Conservation (phyloP, 176 grass and related monocot genomes). For the Eragrostis nindensis region DNA sequence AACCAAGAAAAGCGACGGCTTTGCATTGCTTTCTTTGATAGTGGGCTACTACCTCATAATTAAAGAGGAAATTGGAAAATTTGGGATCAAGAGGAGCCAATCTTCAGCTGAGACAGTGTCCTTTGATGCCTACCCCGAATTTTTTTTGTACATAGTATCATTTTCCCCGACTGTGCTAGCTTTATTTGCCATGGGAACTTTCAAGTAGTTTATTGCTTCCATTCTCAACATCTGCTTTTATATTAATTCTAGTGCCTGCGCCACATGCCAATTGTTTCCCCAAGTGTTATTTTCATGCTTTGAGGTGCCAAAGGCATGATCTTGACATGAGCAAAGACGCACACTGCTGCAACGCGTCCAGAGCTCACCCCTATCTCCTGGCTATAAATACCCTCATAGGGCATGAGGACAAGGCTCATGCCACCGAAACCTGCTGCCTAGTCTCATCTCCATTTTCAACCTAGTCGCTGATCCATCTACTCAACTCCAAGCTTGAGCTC, state of each 20-base stretch:
- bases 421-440: background rate
- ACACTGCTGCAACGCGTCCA: background rate
- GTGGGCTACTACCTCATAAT: background rate
- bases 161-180: background rate
- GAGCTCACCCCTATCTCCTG: background rate
- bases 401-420: constrained; percentile 53
- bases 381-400: constrained; percentile 59
- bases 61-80: background rate
- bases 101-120: background rate
- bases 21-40: background rate
- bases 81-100: constrained; percentile 9
- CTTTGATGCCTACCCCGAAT: background rate
- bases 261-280: constrained; percentile 34
- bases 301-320: constrained; percentile 5
- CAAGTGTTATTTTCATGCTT: constrained; percentile 34
- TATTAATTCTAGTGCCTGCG: constrained; percentile 14
- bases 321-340: background rate
- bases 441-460: background rate
- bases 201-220: constrained; percentile 27
- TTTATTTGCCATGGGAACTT: background rate
- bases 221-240: background rate
- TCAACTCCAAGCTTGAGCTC: constrained; percentile 31
- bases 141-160: constrained; percentile 26
- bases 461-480: background rate
- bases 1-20: constrained; percentile 1